These are phyloP conservation scores for Apophysomyces variabilis DNA, from an alignment of 371 early-diverging fungal species.

Conservation along the genomic window DNA sequence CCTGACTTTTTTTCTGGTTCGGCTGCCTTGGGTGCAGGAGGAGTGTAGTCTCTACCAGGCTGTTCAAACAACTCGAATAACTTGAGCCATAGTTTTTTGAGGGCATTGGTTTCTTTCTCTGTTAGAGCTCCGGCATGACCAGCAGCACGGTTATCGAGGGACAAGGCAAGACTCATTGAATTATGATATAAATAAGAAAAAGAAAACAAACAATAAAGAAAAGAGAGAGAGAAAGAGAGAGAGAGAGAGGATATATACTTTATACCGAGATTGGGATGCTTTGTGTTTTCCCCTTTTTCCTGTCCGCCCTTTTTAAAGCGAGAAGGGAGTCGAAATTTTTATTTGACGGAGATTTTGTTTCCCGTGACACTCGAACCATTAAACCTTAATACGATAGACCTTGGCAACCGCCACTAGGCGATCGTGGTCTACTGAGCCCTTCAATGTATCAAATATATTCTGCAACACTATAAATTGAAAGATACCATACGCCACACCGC, in stretches of 20 bases:
- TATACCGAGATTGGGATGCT: no score
- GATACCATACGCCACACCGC: no score
- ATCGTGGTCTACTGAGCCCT: constrained; percentile 11
- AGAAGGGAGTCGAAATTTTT: not conserved
- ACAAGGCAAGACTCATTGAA: constrained; percentile 1
- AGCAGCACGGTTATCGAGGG: constrained; percentile 17
- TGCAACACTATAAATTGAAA: constrained; percentile 13
- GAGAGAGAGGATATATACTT: no score
- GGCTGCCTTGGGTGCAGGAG: constrained; percentile 19
- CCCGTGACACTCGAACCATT: not conserved
- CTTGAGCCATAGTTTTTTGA: constrained; percentile 62
- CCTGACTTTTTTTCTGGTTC: constrained; percentile 20
- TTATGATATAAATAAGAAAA: not conserved
- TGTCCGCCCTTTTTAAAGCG: constrained; percentile 4
- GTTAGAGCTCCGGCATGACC: constrained; percentile 53
- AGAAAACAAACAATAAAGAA: not conserved
- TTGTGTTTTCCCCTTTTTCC: not conserved
- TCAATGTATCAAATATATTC: constrained; percentile 12
- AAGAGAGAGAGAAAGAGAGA: no score
- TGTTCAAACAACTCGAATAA: constrained; percentile 55
- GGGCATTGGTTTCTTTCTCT: constrained; percentile 48
- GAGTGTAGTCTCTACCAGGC: constrained; percentile 25
- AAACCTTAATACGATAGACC: constrained; percentile 17
- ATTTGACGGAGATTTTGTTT: constrained; percentile 1
- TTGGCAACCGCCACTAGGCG: constrained; percentile 16